phyloP scores from a whole-genome alignment of 2,329 filamentous ascomycete genomes.

The Epichloe gansuensis region DNA sequence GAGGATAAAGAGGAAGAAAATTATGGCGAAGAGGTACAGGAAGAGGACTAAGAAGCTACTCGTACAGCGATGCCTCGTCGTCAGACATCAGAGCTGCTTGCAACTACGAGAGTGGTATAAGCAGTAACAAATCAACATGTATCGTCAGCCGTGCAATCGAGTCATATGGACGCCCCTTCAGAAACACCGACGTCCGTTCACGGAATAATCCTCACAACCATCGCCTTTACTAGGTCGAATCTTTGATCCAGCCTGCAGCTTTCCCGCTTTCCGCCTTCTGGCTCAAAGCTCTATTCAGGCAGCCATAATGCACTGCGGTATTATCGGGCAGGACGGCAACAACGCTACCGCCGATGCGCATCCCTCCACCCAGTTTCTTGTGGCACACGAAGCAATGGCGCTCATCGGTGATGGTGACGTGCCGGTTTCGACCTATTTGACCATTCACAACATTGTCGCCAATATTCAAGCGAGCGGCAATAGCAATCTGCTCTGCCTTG shows the following conservation, averaged over 20 bases:
- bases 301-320: slow-evolving; percentile 71
- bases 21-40: slow-evolving; percentile 74
- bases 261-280: slow-evolving; percentile 20
- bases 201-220: not conserved
- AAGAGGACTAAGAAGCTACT: slow-evolving; percentile 37
- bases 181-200: not conserved
- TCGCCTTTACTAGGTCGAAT: slow-evolving; percentile 15
- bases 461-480: slow-evolving; percentile 60
- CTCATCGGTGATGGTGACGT: slow-evolving; percentile 78
- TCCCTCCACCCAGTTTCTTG: slow-evolving; percentile 74
- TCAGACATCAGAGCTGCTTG: not conserved
- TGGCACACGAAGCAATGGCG: slow-evolving; percentile 85
- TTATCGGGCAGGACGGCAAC: slow-evolving; percentile 82
- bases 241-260: slow-evolving; percentile 25
- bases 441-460: slow-evolving; percentile 50
- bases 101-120: slow-evolving; percentile 12
- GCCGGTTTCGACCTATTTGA: slow-evolving; percentile 42
- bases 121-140: slow-evolving; percentile 11
- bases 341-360: slow-evolving; percentile 81
- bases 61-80: not conserved
- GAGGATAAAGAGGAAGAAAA: slow-evolving; percentile 58
- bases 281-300: slow-evolving; percentile 42
- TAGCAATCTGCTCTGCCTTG: slow-evolving; percentile 66
- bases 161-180: not conserved
- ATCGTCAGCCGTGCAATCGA: not conserved